These are phyloP conservation scores for Moricandia moricandioides DNA, from an alignment of 345 rosid species.

Conservation along the genomic window DNA sequence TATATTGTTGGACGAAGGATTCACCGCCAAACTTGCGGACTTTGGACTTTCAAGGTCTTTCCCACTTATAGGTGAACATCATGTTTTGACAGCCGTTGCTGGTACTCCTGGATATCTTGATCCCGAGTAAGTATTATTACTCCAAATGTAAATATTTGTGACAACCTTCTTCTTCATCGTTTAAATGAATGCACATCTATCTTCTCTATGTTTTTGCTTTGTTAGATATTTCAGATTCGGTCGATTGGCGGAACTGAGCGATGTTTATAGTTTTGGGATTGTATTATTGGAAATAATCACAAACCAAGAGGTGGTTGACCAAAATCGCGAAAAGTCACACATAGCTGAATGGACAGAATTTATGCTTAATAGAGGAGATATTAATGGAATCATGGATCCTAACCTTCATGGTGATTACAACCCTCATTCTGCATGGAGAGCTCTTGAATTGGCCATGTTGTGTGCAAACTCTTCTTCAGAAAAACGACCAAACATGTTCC, in stretches of 20 bases:
- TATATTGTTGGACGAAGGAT: neutral
- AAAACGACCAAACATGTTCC: conserved; percentile 43
- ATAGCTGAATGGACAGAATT: conserved; percentile 36
- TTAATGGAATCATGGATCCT: conserved; percentile 36
- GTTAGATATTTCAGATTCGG: conserved; percentile 25
- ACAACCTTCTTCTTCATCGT: neutral
- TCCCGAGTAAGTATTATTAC: conserved; percentile 20
- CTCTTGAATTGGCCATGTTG: conserved; percentile 45
- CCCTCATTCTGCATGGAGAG: conserved; percentile 39
- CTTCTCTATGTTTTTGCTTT: neutral
- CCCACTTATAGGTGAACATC: neutral
- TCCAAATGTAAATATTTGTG: neutral
- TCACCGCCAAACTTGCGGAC: neutral
- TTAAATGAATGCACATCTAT: neutral
- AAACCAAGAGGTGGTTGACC: conserved; percentile 35
- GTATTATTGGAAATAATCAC: conserved; percentile 51
- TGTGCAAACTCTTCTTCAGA: conserved; percentile 30
- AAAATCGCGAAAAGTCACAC: conserved; percentile 17
- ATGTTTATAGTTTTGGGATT: conserved; percentile 52
- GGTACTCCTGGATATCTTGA: conserved; percentile 34
- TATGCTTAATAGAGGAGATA: conserved; percentile 33
- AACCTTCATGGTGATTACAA: conserved; percentile 36
- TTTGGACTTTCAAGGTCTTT: conserved; percentile 22
- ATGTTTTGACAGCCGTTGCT: neutral
- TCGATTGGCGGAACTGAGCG: conserved; percentile 43